These are phyloP conservation scores for Paramecium primaurelia DNA, from an alignment of 73 alveolate species.

Conservation along the genomic window DNA sequence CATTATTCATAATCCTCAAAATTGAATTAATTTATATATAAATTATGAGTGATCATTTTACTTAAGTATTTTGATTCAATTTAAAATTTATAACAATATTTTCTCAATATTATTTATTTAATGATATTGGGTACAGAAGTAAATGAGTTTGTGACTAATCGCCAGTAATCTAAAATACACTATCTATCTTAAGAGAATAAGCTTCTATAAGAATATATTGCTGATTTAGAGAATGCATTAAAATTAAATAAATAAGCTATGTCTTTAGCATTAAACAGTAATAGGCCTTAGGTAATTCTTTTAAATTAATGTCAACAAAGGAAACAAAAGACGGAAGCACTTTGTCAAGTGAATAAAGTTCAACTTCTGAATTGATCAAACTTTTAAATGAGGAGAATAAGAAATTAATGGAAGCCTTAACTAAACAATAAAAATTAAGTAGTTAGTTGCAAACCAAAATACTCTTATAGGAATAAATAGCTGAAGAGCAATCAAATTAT, in stretches of 20 bases:
- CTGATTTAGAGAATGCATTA: conserved; percentile 53
- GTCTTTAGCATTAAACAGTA: background rate
- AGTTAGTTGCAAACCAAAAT: background rate
- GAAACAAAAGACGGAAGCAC: background rate
- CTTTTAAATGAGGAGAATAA: conserved; percentile 16
- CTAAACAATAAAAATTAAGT: background rate
- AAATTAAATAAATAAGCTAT: conserved; percentile 53
- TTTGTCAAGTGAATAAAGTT: background rate
- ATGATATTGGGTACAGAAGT: conserved; percentile 63
- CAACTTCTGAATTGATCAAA: background rate
- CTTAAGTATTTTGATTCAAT: background rate
- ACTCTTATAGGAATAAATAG: conserved; percentile 39
- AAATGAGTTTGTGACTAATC: conserved; percentile 58
- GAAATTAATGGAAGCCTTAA: background rate
- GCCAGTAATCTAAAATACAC: conserved; percentile 51
- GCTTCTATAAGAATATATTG: conserved; percentile 42
- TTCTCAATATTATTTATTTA: background rate
- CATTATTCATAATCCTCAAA: background rate
- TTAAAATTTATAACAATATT: background rate
- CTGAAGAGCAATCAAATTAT: conserved; percentile 42
- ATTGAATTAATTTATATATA: background rate
- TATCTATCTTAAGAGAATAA: conserved; percentile 49
- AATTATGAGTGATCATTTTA: background rate
- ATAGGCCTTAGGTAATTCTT: background rate
- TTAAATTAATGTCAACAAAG: background rate